These are phyloP conservation scores for Phytophthora megakarya DNA, from an alignment of 352 stramenopile genomes.

Conservation along the genomic window DNA sequence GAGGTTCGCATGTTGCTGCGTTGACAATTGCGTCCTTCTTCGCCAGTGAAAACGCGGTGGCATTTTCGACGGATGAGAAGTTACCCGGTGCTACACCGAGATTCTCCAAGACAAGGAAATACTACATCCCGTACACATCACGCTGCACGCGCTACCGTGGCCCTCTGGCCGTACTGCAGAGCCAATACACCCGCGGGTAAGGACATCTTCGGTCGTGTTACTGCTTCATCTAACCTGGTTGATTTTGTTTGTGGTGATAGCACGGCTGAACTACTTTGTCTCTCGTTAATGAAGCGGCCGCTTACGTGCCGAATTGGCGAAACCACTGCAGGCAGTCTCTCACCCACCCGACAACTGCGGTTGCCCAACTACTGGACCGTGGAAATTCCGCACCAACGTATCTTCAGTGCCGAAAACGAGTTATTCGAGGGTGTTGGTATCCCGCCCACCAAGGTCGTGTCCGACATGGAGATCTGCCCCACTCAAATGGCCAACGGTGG, in stretches of 20 bases:
- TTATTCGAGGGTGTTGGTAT: slow-evolving; percentile 71
- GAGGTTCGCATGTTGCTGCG: slow-evolving; percentile 63
- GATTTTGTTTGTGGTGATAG: slow-evolving; percentile 31
- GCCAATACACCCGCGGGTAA: slow-evolving; percentile 77
- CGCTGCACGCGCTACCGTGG: slow-evolving; percentile 65
- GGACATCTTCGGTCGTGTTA: slow-evolving; percentile 4
- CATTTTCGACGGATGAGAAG: slow-evolving; percentile 76
- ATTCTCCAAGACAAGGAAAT: slow-evolving; percentile 64
- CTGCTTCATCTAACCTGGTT: slow-evolving; percentile 9
- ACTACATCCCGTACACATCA: slow-evolving; percentile 64
- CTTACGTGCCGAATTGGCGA: slow-evolving; percentile 67
- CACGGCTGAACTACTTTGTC: slow-evolving; percentile 70
- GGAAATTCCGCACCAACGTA: slow-evolving; percentile 78
- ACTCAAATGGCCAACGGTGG: slow-evolving; percentile 21
- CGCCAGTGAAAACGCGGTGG: slow-evolving; percentile 48
- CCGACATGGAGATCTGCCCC: slow-evolving; percentile 31
- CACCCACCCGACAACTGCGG: slow-evolving; percentile 62
- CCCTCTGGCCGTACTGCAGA: slow-evolving; percentile 75
- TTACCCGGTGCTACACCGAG: slow-evolving; percentile 41
- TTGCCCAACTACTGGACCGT: slow-evolving; percentile 86
- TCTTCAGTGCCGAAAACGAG: slow-evolving; percentile 64
- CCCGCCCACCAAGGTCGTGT: slow-evolving; percentile 51
- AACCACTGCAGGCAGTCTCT: slow-evolving; percentile 64
- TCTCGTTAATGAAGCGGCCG: slow-evolving; percentile 68
- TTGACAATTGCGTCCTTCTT: slow-evolving; percentile 82